These are phyloP conservation scores for Lentinula novae-zelandiae DNA, from an alignment of 1,284 basidiomycete genomes.

Conservation along the genomic window DNA sequence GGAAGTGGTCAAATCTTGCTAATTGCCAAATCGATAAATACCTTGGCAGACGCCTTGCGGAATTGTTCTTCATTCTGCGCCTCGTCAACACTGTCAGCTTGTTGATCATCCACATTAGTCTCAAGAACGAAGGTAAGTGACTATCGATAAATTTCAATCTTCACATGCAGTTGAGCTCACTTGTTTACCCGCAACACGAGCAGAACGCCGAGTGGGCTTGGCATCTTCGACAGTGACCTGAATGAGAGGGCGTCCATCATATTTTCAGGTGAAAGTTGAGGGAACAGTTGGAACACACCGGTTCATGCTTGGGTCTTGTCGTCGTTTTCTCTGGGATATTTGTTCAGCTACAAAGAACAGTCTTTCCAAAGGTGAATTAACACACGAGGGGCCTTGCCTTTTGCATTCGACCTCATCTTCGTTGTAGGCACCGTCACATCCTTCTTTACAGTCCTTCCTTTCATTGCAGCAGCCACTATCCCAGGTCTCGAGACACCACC, in stretches of 20 bases:
- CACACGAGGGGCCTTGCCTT: neutral
- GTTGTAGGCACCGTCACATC: neutral
- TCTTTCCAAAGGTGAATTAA: neutral
- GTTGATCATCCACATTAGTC: neutral
- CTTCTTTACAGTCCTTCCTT: conserved; percentile 13
- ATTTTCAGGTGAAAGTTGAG: neutral
- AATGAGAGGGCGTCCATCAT: neutral
- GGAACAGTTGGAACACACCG: neutral
- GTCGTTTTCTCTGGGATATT: neutral
- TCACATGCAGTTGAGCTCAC: neutral
- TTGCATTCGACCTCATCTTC: neutral
- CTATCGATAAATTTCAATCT: neutral
- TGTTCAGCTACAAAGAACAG: neutral
- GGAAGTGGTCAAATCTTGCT: no score
- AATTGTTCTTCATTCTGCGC: neutral
- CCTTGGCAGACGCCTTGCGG: neutral
- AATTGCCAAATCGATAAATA: neutral
- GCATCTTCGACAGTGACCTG: neutral
- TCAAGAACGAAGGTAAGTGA: neutral
- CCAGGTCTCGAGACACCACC: neutral
- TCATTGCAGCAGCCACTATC: conserved; percentile 11
- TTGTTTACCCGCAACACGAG: conserved; percentile 7
- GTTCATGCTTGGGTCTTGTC: neutral
- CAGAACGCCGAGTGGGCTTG: conserved; percentile 2
- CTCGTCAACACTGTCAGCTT: neutral